Base-by-base conservation (phyloP, 306 rosid species). In the Vicia sativa region DNA sequence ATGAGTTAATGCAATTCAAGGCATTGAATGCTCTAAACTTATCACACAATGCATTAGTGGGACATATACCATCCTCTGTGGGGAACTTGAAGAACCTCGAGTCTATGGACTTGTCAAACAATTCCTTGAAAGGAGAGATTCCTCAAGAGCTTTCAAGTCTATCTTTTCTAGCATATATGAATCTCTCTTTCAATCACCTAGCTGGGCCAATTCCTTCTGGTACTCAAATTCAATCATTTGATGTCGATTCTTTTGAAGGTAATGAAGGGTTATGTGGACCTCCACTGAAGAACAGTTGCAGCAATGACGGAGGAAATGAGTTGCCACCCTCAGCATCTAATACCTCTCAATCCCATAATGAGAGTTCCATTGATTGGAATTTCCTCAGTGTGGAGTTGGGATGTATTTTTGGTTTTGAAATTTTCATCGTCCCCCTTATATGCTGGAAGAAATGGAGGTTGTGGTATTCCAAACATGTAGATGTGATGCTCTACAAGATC, bases 21-120 rank as follows among this genome's bases (percentile, higher is more conserved):
- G 72, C 73, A 45, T 14, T 84, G 0, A 0, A 31, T 16, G 55
- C 21, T 38, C 70, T 84, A 4, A 75, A 84, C 69, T 23, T 80
- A 38, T 84, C 85, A 19, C 13, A 70, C 3, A 84, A 84, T 75
- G 75, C 64, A 7, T 43, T 80, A 1, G 11, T 1, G 0, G 73
- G 81, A 3, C 29, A 63, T 1, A 74, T 84, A n/a, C 83, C 83
- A 18, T 59, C 71, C 4, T 75, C 76, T 14, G 7, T 75, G 0
- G 78, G 65, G 0, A 75, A 68, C 7, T 13, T 84, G 44, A 54
- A 15, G 6, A 6, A 64, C 5, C 76, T 85, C 2, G 87, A 78
- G 67, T 80, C 83, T 3, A 21, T 85, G 3, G 87, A 82, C 68
- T 35, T 85, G 35, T 85, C 85, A 13, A 65, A 9, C 4, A 82